Percentiles rank a stretch among this genome's conserved stretches.
Conservation (phyloP, 441 rosid species). For the Syzygium syzygioides region DNA sequence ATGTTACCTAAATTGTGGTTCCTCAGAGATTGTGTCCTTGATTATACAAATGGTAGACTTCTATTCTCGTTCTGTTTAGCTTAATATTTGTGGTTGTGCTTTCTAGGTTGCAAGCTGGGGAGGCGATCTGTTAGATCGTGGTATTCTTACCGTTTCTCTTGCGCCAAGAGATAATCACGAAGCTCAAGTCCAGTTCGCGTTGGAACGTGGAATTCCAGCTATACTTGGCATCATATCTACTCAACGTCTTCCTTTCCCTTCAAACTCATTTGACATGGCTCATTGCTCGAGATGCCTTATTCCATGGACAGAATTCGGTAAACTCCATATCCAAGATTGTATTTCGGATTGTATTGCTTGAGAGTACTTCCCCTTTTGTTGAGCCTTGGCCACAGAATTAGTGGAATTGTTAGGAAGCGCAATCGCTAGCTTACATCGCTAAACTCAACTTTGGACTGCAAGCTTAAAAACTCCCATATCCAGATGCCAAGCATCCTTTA, state of each 20-base stretch:
- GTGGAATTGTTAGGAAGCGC: not conserved
- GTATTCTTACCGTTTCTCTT: slow-evolving; percentile 86
- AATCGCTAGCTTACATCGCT: not conserved
- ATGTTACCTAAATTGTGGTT: not conserved
- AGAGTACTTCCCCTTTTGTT: not conserved
- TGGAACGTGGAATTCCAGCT: slow-evolving; percentile 98
- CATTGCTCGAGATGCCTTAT: slow-evolving; percentile 99
- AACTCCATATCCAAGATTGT: not conserved
- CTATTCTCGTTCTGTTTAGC: not conserved
- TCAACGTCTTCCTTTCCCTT: slow-evolving; percentile 94
- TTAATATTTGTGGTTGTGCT: slow-evolving; percentile 2
- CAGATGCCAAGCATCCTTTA: not conserved
- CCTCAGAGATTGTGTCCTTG: not conserved
- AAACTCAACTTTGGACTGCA: not conserved
- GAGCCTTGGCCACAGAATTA: not conserved
- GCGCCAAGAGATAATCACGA: slow-evolving; percentile 98
- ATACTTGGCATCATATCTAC: slow-evolving; percentile 96
- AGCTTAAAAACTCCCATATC: not conserved
- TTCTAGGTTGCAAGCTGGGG: slow-evolving; percentile 99
- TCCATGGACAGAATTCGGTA: slow-evolving; percentile 99
- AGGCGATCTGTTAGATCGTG: slow-evolving; percentile 86
- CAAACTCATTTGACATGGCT: slow-evolving; percentile 96
- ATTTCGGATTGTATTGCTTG: not conserved
- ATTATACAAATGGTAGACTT: not conserved
- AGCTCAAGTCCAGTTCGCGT: slow-evolving; percentile 96